A percentile compares a stretch with the other conserved stretches of the same genome.
phyloP scores from a whole-genome alignment of 2,329 filamentous ascomycete genomes.

The Hypoxylon rubiginosum region DNA sequence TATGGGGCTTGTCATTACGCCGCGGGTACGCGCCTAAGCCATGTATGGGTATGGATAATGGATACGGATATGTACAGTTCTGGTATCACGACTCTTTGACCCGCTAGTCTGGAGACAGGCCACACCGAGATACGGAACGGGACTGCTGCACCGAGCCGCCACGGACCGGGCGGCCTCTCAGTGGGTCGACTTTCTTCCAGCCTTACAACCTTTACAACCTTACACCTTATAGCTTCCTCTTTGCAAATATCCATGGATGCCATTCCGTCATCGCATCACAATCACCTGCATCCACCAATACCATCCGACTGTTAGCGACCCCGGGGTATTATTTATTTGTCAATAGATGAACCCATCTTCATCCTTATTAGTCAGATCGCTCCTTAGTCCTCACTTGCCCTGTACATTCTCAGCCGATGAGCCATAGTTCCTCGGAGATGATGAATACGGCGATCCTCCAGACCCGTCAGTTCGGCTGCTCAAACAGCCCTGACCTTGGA shows the following conservation, averaged over 20 bases:
- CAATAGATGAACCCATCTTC: constrained; percentile 30
- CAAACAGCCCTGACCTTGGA: background rate
- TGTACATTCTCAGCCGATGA: constrained; percentile 14
- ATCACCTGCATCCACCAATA: constrained; percentile 33
- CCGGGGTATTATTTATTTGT: constrained; percentile 27
- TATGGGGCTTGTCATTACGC: constrained; percentile 31
- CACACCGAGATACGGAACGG: constrained; percentile 40
- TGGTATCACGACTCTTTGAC: constrained; percentile 21
- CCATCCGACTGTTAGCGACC: constrained; percentile 5
- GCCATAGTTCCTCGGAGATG: constrained; percentile 4
- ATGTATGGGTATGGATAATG: background rate
- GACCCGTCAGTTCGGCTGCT: constrained; percentile 15
- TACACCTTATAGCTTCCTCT: background rate
- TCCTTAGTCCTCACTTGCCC: background rate
- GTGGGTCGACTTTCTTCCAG: constrained; percentile 35
- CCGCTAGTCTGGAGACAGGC: constrained; percentile 36
- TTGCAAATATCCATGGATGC: constrained; percentile 26
- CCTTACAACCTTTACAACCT: constrained; percentile 40
- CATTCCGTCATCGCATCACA: constrained; percentile 34
- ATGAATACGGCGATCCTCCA: constrained; percentile 8
- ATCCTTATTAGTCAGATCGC: constrained; percentile 11
- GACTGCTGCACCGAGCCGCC: constrained; percentile 35
- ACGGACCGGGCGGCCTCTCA: constrained; percentile 33
- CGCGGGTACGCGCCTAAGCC: constrained; percentile 8
- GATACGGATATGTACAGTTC: too few species aligned